Conservation (phyloP, 73 alveolate species). For the Symbiodinium pilosum region DNA sequence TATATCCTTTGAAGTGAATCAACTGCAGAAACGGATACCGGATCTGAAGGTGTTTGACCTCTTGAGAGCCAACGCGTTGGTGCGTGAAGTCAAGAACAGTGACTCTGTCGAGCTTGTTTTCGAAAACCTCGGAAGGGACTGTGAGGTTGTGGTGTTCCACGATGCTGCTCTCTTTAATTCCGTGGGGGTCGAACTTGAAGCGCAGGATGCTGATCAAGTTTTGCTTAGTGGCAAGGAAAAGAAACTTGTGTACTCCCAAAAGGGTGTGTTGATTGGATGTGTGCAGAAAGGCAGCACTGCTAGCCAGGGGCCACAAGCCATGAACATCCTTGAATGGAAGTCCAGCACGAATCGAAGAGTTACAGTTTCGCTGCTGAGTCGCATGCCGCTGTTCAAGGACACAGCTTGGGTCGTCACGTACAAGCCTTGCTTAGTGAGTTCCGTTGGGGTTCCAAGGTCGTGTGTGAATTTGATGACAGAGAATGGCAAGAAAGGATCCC, state of each 20-base stretch:
- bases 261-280: not conserved
- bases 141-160: not conserved
- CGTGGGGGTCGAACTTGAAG: not conserved
- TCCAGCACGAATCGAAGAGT: not conserved
- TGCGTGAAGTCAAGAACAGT: not conserved
- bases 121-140: not conserved
- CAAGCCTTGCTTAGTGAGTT: too few relatives aligned
- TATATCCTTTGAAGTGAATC: too few relatives aligned
- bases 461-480: not conserved
- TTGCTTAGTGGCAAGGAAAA: too few relatives aligned
- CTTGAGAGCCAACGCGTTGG: not conserved
- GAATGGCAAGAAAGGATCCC: not conserved
- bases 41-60: too few relatives aligned
- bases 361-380: not conserved
- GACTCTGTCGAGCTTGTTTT: not conserved
- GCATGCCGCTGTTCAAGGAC: too few relatives aligned
- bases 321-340: not conserved
- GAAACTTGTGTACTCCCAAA: not conserved
- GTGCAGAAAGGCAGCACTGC: not conserved
- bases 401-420: too few relatives aligned
- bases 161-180: constrained; percentile 19
- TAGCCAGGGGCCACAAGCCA: not conserved
- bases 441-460: too few relatives aligned
- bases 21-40: too few relatives aligned
- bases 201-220: not conserved